Evolutionary conservation across 139 green algal genomes (phyloP), one percentile per base, ranked within the genome.

Genomic region (Eudorina sp.): DNA sequence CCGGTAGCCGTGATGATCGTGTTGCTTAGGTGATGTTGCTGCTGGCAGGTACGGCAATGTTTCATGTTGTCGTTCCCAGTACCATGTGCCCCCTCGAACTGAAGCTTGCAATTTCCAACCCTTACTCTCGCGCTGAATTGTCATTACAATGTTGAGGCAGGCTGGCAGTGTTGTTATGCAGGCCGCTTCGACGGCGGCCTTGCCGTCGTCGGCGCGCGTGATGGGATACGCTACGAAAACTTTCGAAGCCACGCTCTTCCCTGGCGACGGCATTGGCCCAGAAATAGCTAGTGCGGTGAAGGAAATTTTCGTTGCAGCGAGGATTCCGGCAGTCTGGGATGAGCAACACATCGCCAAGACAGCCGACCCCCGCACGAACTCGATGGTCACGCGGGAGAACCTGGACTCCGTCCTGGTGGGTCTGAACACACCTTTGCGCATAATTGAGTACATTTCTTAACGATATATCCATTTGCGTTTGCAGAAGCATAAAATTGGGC

Each of bases 401-500:
- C 91, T 99, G 70, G 97, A 99, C 91, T 98, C 96, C 5, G 96
- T 99, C 60, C 90, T 98, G 95, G 96, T 97, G 82, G 69, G 94
- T 23, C 7, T 5, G 2, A 41, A 27, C 21, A 13, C 45, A 41
- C 1, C 4, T 73, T 34, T 31, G 45, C 23, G 3, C 38, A 9
- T 18, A 41, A 51, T 85, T 68, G 23, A 64, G 55, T n/a, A n/a
- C n/a, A n/a, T n/a, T n/a, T n/a, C n/a, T n/a, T n/a, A n/a, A n/a
- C n/a, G n/a, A n/a, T n/a, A n/a, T n/a, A n/a, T n/a, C n/a, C n/a
- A n/a, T n/a, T n/a, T n/a, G n/a, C n/a, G 1, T 43, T 31, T 55
- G 90, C 92, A 97, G 94, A 96, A 96, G 74, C 89, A 98, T 87
- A 92, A 92, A 34, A 96, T 99, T 74, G 97, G 97, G 7, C 93